Evolutionary conservation across 208 protist genomes (phyloP), one percentile per base, ranked within the genome.

Genomic region (Leishmania tropica): DNA sequence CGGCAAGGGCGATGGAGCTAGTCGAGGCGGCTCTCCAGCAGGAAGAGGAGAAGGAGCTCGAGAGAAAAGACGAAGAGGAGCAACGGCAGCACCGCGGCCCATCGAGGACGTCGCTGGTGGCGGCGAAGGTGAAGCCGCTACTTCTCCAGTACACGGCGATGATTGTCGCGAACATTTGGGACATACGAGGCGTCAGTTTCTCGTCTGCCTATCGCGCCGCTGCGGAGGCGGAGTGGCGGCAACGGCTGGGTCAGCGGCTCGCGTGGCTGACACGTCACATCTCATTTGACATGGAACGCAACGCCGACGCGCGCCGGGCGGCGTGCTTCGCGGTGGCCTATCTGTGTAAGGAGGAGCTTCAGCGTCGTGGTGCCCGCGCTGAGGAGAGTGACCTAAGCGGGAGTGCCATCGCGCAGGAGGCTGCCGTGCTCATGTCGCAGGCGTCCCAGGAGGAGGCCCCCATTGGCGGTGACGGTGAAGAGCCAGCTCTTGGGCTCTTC

Each of bases 141-240:
- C 73, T 85, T 1, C 56, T 15, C 6, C 40, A 65, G 42, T 31
- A 42, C 78, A 65, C 82, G 0, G 40, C 51, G 24, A 54, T 51
- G 0, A 31, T 91, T 21, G 84, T 93, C 28, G 75, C 78, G 28
- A 93, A 91, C 78, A 79, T 93, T 48, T 93, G 89, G 89, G 84
- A 81, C 40, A 71, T 90, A 31, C 76, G 89, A 45, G 54, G 76
- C 10, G 81, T 90, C 19, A 7, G 3, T 19, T 91, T 91, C 81
- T 76, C 73, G 6, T 3, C 42, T 13, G 70, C 40, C 31, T 81
- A 81, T 64, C 19, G 11, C 78, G 79, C 71, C n/a, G 48, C 62
- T 2, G 21, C 75, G 0, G 79, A 67, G 68, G 13, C 65, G 45
- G 74, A 79, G 73, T 85, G 82, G 82, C 78, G 78, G 7, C 40